Evolutionary conservation across 148 eudicot species (phyloP).

Genomic region (Vaccinium myrtillus): DNA sequence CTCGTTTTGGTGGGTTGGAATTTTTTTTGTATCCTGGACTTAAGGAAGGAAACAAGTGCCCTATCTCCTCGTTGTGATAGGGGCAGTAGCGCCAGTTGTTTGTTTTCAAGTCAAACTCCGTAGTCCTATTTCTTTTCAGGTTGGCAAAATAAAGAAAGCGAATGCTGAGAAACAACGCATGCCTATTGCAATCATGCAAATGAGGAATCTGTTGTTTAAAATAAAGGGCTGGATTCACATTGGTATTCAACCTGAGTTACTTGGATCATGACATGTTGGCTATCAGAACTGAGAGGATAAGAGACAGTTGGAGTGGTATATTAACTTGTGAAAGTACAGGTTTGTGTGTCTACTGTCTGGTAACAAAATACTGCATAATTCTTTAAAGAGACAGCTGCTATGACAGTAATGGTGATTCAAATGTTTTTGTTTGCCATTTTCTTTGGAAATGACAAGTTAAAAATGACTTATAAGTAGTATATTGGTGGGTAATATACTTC

Average conservation of each 20-base stretch:
- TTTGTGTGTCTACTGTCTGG: not conserved
- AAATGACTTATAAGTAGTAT: not conserved
- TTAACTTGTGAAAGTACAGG: not conserved
- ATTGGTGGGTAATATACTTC: not conserved
- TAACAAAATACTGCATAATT: not conserved
- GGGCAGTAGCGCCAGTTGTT: not conserved
- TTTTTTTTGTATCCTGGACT: not conserved
- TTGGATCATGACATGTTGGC: not conserved
- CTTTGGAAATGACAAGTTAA: not conserved
- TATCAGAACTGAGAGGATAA: not conserved
- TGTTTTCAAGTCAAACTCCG: not conserved
- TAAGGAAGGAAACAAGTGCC: not conserved
- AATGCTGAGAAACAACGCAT: not conserved
- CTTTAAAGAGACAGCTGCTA: not conserved
- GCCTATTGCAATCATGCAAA: not conserved
- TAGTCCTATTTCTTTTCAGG: not conserved
- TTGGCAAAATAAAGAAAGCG: not conserved
- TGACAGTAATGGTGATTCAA: not conserved
- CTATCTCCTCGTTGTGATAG: not conserved
- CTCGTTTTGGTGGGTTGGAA: not conserved
- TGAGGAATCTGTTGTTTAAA: not conserved
- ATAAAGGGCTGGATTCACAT: not conserved
- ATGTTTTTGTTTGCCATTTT: not conserved
- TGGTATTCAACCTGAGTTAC: not conserved
- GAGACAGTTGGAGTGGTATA: not conserved